Base-by-base conservation (phyloP, 2,329 filamentous ascomycete species). In the Aspergillus latus region DNA sequence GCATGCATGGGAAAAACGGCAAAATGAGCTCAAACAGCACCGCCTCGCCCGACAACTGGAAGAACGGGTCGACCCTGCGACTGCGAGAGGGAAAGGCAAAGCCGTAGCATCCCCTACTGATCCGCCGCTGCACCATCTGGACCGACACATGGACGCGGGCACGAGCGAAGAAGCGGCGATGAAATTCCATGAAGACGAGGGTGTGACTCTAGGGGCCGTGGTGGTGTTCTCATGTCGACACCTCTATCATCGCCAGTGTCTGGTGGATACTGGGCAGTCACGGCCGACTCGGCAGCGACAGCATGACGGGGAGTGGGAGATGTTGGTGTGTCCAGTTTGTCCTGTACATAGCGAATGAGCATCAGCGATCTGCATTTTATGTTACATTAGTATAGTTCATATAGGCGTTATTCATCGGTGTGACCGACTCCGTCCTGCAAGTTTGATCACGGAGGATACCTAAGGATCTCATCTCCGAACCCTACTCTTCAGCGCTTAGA, bases 1-100 rank as follows among this genome's bases (percentile, higher is more conserved):
- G 79, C 86, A 89, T 49, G 87, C 87, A 0, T 97, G 91, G 92
- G 86, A 94, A 71, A 81, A 82, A 54, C 83, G 78, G 62, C 75
- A 76, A 57, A 66, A 67, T 15, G 64, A 72, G 55, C 66, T 64
- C 30, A 59, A 65, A n/a, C 64, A 69, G 40, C 68, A 62, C 49
- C 70, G 68, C 29, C 62, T 69, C 32, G 62, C 62, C 15, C 68
- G 62, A 47, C 66, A 64, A 13, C 51, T 66, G n/a, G 68, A 72
- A 52, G 63, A 66, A 28, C 61, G 64, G 40, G 49, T 61, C 42
- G 69, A 71, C 58, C 66, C 66, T 39, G 63, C 63, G 15, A 59
- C 55, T 21, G 68, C 64, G 34, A 62, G 70, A 48, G 72, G 68
- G 5, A 77, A 76, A 58, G 75, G 73, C 29, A 77, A 77, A 60